These are phyloP conservation scores for Boletus pseudo-olivaceus DNA, from an alignment of 768 basidiomycete species.

Conservation along the genomic window DNA sequence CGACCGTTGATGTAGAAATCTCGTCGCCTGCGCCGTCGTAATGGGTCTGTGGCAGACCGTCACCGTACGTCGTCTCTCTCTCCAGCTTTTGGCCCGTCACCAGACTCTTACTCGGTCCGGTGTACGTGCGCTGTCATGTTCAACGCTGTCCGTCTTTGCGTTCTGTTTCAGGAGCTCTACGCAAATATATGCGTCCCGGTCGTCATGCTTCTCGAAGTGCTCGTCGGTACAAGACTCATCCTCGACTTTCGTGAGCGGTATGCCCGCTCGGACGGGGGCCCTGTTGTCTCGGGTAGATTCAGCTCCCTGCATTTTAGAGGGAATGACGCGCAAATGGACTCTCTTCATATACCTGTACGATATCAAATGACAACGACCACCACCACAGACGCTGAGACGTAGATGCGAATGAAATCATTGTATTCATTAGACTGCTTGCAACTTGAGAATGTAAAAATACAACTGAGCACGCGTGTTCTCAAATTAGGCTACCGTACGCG, in stretches of 20 bases:
- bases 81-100: background rate
- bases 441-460: slow-evolving; percentile 17
- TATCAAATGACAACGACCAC: slow-evolving; percentile 20
- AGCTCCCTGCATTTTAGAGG: slow-evolving; percentile 18
- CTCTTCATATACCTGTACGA: slow-evolving; percentile 3
- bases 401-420: background rate
- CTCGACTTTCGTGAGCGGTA: slow-evolving; percentile 32
- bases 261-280: slow-evolving; percentile 9
- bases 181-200: slow-evolving; percentile 31
- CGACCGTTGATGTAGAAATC: slow-evolving; percentile 17
- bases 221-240: slow-evolving; percentile 31
- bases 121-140: background rate
- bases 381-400: slow-evolving; percentile 4
- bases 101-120: background rate
- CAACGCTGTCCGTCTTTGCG: background rate
- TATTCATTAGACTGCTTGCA: slow-evolving; percentile 7
- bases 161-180: slow-evolving; percentile 16
- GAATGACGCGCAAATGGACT: slow-evolving; percentile 2
- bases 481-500: slow-evolving; percentile 1
- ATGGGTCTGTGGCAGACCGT: slow-evolving; percentile 26
- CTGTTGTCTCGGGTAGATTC: slow-evolving; percentile 1
- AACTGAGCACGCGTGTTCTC: slow-evolving; percentile 3
- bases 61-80: slow-evolving; percentile 15
- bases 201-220: slow-evolving; percentile 30
- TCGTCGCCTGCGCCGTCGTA: slow-evolving; percentile 22